Percentiles rank a stretch among this genome's conserved stretches.
These are phyloP conservation scores for Psophocarpus tetragonolobus DNA, from an alignment of 306 rosid genomes.

Conservation along the genomic window DNA sequence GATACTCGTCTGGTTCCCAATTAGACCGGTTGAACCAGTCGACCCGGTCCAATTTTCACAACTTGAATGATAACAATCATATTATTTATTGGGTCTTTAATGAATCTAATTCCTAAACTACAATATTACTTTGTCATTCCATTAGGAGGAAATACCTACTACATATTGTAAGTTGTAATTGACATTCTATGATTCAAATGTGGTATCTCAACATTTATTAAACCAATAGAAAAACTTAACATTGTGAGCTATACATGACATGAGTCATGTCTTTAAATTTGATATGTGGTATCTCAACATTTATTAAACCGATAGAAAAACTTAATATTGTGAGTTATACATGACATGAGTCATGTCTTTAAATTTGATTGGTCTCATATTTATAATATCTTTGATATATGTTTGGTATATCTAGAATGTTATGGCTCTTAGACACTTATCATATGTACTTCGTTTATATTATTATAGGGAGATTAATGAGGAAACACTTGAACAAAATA, in stretches of 20 bases:
- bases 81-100: neutral
- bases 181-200: neutral
- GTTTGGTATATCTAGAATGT: too few species aligned
- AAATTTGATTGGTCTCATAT: too few species aligned
- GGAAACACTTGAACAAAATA: slow-evolving; percentile 90
- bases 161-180: slow-evolving; percentile 12
- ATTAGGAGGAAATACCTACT: slow-evolving; percentile 4
- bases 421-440: slow-evolving; percentile 20
- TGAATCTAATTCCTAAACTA: slow-evolving; percentile 8
- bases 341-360: neutral
- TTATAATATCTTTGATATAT: too few species aligned
- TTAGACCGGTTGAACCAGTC: too few species aligned
- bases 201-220: neutral
- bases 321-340: neutral
- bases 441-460: neutral
- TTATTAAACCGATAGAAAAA: neutral
- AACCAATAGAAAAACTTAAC: neutral
- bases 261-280: neutral
- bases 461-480: slow-evolving; percentile 74
- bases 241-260: neutral
- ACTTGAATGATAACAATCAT: neutral
- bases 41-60: too few species aligned
- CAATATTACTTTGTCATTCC: neutral
- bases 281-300: neutral
- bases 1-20: too few species aligned